phyloP scores from a whole-genome alignment of 108 stramenopile genomes.

The Cyclotella distinguenda region DNA sequence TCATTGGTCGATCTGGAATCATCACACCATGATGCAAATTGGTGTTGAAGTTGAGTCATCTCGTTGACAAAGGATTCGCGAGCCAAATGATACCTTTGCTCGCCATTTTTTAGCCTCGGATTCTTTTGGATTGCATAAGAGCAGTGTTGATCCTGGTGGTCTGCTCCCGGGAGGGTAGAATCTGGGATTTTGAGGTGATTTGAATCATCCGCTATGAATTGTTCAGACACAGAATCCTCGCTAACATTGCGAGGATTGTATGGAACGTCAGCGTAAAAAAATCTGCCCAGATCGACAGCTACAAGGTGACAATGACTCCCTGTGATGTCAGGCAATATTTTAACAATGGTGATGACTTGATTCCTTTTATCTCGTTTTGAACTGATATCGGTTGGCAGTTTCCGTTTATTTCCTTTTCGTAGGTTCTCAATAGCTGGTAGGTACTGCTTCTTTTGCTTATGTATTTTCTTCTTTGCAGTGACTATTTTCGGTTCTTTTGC shows the following conservation, averaged over 20 bases:
- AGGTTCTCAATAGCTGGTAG: too few species aligned
- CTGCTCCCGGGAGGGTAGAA: too few species aligned
- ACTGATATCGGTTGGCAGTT: too few species aligned
- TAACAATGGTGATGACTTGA: slow-evolving; percentile 24
- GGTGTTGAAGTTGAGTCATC: slow-evolving; percentile 40
- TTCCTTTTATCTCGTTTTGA: too few species aligned
- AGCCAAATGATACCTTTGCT: slow-evolving; percentile 34
- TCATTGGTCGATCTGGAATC: not conserved
- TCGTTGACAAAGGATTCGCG: slow-evolving; percentile 25
- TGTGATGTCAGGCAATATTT: slow-evolving; percentile 13
- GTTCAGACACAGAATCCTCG: too few species aligned
- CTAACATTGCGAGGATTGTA: not conserved
- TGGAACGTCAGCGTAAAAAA: slow-evolving; percentile 46
- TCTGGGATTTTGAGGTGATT: too few species aligned
- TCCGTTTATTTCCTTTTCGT: too few species aligned
- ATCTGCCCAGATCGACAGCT: slow-evolving; percentile 42
- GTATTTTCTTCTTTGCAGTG: not conserved
- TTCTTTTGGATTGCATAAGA: slow-evolving; percentile 17
- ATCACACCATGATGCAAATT: slow-evolving; percentile 38
- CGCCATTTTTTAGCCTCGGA: slow-evolving; percentile 5
- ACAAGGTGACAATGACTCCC: slow-evolving; percentile 47
- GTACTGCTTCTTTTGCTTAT: slow-evolving; percentile 14
- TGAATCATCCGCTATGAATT: too few species aligned
- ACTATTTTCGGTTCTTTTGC: slow-evolving; percentile 1
- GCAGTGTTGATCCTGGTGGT: not conserved